phyloP scores from a whole-genome alignment of 2,329 filamentous ascomycete species.

The Botrytis elliptica region DNA sequence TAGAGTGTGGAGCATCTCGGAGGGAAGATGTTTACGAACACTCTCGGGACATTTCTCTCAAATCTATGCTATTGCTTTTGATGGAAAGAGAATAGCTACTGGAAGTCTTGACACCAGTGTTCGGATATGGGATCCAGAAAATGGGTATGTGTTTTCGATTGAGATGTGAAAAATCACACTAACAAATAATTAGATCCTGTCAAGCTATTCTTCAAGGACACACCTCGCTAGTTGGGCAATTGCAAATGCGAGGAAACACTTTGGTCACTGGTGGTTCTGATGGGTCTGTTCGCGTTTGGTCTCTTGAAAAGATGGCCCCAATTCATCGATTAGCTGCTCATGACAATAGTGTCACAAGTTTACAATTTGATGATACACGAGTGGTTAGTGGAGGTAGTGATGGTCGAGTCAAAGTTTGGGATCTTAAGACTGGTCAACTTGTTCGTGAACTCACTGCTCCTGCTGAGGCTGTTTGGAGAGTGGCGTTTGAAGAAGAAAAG shows the following conservation, averaged over 20 bases:
- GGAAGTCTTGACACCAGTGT: conserved; percentile 96
- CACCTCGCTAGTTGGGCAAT: conserved; percentile 91
- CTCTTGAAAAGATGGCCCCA: conserved; percentile 81
- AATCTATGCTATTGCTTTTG: conserved; percentile 98
- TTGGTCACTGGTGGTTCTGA: conserved; percentile 95
- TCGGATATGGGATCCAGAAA: conserved; percentile 89
- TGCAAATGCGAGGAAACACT: conserved; percentile 93
- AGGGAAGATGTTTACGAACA: conserved; percentile 87
- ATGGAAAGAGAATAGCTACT: conserved; percentile 88
- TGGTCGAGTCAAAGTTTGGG: conserved; percentile 98
- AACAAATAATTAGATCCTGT: conserved; percentile 43
- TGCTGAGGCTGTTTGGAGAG: conserved; percentile 94
- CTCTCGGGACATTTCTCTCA: conserved; percentile 95
- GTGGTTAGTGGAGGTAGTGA: conserved; percentile 96
- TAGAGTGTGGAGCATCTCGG: conserved; percentile 95
- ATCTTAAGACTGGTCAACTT: conserved; percentile 84
- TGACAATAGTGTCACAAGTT: conserved; percentile 95
- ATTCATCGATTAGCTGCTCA: conserved; percentile 95
- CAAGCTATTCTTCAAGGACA: conserved; percentile 93
- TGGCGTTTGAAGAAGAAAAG: conserved; percentile 98
- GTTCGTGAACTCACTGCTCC: conserved; percentile 89
- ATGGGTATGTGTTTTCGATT: conserved; percentile 60
- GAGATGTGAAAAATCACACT: conserved; percentile 39
- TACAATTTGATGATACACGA: conserved; percentile 94
- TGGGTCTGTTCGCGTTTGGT: conserved; percentile 95